Conservation (phyloP, 805 yeast species). For the Candida silvatica region DNA sequence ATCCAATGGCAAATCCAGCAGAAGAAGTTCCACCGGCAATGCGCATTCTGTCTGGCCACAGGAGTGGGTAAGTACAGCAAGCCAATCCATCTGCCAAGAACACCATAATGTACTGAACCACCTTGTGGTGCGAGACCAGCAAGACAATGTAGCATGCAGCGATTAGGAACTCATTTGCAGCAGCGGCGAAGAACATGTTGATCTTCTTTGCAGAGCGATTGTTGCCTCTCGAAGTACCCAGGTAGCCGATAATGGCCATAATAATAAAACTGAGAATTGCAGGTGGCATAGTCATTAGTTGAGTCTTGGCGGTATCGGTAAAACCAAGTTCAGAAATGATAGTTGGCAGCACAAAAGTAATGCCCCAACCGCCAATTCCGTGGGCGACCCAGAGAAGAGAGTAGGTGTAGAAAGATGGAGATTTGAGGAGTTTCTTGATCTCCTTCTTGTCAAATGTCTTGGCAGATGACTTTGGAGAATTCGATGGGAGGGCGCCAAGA, state of each 20-base stretch:
- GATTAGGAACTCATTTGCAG: not conserved
- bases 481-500: constrained; percentile 11
- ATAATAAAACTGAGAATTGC: constrained; percentile 4
- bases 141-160: not conserved
- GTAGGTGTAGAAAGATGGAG: constrained; percentile 4
- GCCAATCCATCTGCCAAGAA: not conserved
- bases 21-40: not conserved
- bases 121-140: not conserved
- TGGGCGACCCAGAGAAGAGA: constrained; percentile 2
- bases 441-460: constrained; percentile 3
- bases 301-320: constrained; percentile 15
- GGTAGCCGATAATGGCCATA: not conserved
- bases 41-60: not conserved
- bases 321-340: constrained; percentile 16
- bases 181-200: not conserved
- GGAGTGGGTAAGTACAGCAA: not conserved
- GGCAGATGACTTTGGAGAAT: constrained; percentile 4
- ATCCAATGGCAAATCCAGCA: not conserved
- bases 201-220: not conserved
- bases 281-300: constrained; percentile 16
- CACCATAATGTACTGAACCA: not conserved
- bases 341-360: constrained; percentile 12
- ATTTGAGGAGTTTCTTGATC: constrained; percentile 1
- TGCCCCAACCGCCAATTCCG: constrained; percentile 4
- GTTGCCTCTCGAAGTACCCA: not conserved